A percentile compares a stretch with the other conserved stretches of the same genome.
These are phyloP conservation scores for Berberis vulgaris DNA, from an alignment of 164 flowering plant genomes.

Conservation along the genomic window DNA sequence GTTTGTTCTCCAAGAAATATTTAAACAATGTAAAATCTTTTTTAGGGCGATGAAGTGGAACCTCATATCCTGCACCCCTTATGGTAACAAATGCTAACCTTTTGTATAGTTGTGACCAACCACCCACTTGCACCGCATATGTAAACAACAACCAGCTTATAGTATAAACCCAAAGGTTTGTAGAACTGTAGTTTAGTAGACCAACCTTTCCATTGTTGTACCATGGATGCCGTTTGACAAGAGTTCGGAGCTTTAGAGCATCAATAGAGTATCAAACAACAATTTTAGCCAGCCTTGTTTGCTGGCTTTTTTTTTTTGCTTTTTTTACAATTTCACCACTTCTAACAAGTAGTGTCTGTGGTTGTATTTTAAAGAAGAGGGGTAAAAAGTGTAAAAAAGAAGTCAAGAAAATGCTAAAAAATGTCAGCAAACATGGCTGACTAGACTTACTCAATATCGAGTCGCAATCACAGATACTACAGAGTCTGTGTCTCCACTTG, in stretches of 20 bases:
- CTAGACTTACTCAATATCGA: constrained; percentile 13
- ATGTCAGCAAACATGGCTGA: too few relatives aligned
- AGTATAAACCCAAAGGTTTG: background rate
- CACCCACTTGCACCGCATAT: constrained; percentile 61
- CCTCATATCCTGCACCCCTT: constrained; percentile 93
- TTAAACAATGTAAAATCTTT: constrained; percentile 76
- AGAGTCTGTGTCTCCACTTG: constrained; percentile 92
- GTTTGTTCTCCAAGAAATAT: constrained; percentile 68
- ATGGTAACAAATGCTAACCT: constrained; percentile 85
- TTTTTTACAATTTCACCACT: too few relatives aligned
- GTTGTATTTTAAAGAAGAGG: too few relatives aligned
- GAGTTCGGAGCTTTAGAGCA: constrained; percentile 74
- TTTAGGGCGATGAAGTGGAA: constrained; percentile 91
- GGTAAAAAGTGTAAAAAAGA: too few relatives aligned
- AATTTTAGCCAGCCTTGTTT: too few relatives aligned
- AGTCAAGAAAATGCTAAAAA: too few relatives aligned
- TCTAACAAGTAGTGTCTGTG: too few relatives aligned
- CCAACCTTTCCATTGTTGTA: constrained; percentile 76
- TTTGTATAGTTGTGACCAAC: constrained; percentile 93
- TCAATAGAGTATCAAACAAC: constrained; percentile 44
- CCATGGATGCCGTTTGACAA: constrained; percentile 82
- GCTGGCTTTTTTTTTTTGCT: too few relatives aligned
- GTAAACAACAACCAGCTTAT: background rate
- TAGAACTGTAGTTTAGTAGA: background rate
- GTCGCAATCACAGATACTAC: constrained; percentile 92